A percentile compares a stretch with the other conserved stretches of the same genome.
These are phyloP conservation scores for Backusella westeae DNA, from an alignment of 192 early-diverging fungal species.

Conservation along the genomic window DNA sequence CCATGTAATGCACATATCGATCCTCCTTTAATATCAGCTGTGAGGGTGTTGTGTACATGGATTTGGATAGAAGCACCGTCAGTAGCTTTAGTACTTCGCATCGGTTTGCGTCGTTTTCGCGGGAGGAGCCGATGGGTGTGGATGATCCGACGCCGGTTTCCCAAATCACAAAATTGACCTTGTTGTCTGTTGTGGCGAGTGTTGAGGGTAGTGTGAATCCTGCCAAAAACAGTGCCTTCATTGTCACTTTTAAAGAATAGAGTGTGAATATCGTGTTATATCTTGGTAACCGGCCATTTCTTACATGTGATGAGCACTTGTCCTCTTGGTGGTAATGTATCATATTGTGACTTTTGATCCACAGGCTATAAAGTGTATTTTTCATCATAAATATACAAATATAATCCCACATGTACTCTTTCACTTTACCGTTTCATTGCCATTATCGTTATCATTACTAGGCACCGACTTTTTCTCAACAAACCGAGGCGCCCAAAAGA, in stretches of 20 bases:
- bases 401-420: not conserved
- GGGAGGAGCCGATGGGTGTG: slow-evolving; percentile 60
- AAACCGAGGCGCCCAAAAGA: slow-evolving; percentile 58
- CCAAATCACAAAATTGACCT: slow-evolving; percentile 71
- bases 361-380: not conserved
- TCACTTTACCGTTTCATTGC: not conserved
- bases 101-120: slow-evolving; percentile 67
- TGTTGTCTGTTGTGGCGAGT: slow-evolving; percentile 23
- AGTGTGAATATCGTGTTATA: not conserved
- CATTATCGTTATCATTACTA: not conserved
- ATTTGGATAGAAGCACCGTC: slow-evolving; percentile 70
- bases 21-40: slow-evolving; percentile 49
- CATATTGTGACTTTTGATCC: slow-evolving; percentile 8
- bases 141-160: slow-evolving; percentile 75
- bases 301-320: slow-evolving; percentile 48
- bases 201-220: slow-evolving; percentile 68
- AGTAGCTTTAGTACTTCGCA: slow-evolving; percentile 79
- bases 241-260: slow-evolving; percentile 11
- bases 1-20: slow-evolving; percentile 54
- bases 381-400: not conserved
- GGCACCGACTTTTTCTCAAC: not conserved
- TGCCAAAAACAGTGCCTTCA: slow-evolving; percentile 59
- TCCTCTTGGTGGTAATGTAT: slow-evolving; percentile 38
- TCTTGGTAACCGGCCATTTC: not conserved
- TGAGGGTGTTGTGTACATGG: slow-evolving; percentile 71